phyloP scores from a whole-genome alignment of 306 rosid genomes.

The Cicer chorassanicum region DNA sequence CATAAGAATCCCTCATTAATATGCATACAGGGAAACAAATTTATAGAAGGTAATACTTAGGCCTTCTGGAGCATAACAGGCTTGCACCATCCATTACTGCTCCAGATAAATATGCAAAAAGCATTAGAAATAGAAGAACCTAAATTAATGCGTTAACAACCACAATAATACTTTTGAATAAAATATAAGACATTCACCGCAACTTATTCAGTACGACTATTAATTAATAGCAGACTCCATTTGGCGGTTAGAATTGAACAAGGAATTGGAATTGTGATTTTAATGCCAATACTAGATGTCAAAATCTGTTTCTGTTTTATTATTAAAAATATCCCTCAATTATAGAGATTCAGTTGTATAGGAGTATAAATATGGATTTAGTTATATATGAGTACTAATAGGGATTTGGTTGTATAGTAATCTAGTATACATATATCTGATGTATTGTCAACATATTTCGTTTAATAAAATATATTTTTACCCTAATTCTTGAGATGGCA shows the following conservation, averaged over 20 bases:
- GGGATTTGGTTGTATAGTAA: no score
- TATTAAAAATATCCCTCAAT: no score
- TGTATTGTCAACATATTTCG: no score
- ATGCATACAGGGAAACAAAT: slow-evolving; percentile 23
- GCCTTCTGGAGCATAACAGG: slow-evolving; percentile 33
- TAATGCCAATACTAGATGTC: background rate
- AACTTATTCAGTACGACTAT: slow-evolving; percentile 25
- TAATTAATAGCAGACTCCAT: slow-evolving; percentile 18
- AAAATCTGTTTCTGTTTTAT: no score
- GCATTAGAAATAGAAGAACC: slow-evolving; percentile 33
- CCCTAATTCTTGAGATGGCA: no score
- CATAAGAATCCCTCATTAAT: slow-evolving; percentile 38
- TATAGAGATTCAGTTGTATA: no score
- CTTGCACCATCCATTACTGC: slow-evolving; percentile 32
- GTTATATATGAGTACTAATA: no score
- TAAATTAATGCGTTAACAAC: slow-evolving; percentile 15
- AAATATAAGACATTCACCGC: slow-evolving; percentile 10
- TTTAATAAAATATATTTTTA: no score
- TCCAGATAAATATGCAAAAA: slow-evolving; percentile 30
- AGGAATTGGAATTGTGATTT: slow-evolving; percentile 22
- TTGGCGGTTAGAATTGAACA: slow-evolving; percentile 19
- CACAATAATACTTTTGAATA: slow-evolving; percentile 5
- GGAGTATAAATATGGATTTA: no score
- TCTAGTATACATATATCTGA: no score
- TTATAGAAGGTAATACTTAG: slow-evolving; percentile 26